Evolutionary conservation across 139 green algal genomes (phyloP).

Genomic region (Chlamydomonas incerta): DNA sequence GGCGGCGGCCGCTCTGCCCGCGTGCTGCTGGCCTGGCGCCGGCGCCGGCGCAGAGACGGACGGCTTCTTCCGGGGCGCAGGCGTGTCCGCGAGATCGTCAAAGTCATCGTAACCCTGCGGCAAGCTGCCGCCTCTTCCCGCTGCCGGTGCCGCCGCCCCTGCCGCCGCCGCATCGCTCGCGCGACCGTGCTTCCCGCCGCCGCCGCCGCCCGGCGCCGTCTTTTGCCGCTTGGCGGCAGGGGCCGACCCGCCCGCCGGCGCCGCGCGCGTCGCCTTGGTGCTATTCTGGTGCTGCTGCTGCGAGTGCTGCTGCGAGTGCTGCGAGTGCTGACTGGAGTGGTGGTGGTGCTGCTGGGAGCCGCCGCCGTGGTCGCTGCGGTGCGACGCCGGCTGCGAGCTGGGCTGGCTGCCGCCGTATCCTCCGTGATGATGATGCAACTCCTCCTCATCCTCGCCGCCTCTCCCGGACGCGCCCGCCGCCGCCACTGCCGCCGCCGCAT

Average conservation of each 20-base stretch:
- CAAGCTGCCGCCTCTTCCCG: not conserved
- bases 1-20: conserved; percentile 2
- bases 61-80: not conserved
- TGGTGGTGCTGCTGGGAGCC: too few species aligned
- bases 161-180: not conserved
- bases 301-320: too few species aligned
- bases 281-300: too few species aligned
- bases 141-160: not conserved
- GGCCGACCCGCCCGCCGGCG: not conserved
- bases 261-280: not conserved
- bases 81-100: conserved; percentile 24
- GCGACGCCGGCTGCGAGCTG: too few species aligned
- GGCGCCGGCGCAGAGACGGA: not conserved
- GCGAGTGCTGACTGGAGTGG: too few species aligned
- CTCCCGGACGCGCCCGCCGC: not conserved
- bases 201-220: not conserved
- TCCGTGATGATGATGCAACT: not conserved
- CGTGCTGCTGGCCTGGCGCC: not conserved
- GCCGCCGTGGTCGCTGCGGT: too few species aligned
- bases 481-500: not conserved
- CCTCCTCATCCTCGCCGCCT: not conserved
- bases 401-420: not conserved
- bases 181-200: not conserved
- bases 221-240: conserved; percentile 12
- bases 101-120: conserved; percentile 15